These are phyloP conservation scores for Rhodomyrtus psidioides DNA, from an alignment of 441 rosid genomes.

Conservation along the genomic window DNA sequence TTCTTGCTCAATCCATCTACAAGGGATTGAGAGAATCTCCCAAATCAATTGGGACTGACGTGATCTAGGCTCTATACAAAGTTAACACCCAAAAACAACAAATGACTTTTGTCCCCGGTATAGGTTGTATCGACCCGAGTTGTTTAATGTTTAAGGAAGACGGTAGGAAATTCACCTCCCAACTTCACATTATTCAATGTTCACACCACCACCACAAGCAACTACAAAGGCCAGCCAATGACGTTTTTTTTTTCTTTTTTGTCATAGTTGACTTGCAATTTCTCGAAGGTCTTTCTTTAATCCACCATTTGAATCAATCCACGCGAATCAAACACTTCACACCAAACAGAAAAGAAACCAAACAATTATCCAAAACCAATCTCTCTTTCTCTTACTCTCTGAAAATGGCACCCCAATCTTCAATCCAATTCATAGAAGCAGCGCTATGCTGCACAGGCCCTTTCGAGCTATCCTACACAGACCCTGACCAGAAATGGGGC, in stretches of 20 bases:
- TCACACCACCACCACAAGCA: background rate
- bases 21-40: background rate
- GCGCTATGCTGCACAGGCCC: conserved; percentile 30
- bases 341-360: background rate
- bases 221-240: background rate
- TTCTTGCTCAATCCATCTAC: background rate
- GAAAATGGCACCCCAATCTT: conserved; percentile 29
- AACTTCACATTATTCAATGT: background rate
- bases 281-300: background rate
- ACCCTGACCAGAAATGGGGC: conserved; percentile 40
- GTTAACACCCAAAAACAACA: background rate
- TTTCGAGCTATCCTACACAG: conserved; percentile 42
- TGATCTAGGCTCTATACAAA: background rate
- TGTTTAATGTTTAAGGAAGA: background rate
- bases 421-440: conserved; percentile 38
- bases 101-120: background rate
- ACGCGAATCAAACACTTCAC: background rate
- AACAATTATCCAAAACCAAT: background rate
- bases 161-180: background rate
- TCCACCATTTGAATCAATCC: background rate
- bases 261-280: background rate
- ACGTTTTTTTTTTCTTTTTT: background rate
- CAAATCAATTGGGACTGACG: background rate
- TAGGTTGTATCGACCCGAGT: background rate
- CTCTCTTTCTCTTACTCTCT: background rate